Base-by-base conservation (phyloP, 2,329 filamentous ascomycete genomes). In the Xylariomycetidae sp. region DNA sequence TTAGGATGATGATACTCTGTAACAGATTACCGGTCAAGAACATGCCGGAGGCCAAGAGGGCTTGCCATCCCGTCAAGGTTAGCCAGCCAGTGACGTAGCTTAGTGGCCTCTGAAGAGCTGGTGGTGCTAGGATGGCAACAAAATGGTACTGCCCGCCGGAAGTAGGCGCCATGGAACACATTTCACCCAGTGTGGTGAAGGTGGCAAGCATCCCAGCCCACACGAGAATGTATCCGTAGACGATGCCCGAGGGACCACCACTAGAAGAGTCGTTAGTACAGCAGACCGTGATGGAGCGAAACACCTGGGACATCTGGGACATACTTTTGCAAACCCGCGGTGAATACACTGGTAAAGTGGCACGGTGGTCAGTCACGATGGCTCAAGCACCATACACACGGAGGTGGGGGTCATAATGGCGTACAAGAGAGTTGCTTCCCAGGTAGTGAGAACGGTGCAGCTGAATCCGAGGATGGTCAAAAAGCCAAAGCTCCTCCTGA, bases 91-190 rank as follows among this genome's bases (percentile, higher is more conserved):
- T 43, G 22, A 42, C 28, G 20, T 46, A 48, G 37, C 41, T 40
- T 13, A 43, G 35, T 16, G 46, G 42, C 20, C 40, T 43, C 15
- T 36, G 36, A 6, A 30, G 40, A 20, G 28, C 37, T 4, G 29
- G 29, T 5, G 43, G 44, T 12, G 40, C 38, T 19, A 47, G 22
- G 37, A 47, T 46, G 14, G 32, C 40, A 3, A 44, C 40, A 42
- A 40, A 47, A 19, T 46, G 42, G 25, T 47, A 46, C 15, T 47
- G 44, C 10, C 44, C 44, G 22, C 37, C 40, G 10, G 40, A 40
- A 2, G 40, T 47, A 7, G 43, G 44, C 3, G 44, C 44, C 35
- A 46, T 46, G 6, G 44, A 47, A 15, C 37, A 38, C n/a, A 47
- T 17, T 25, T 46, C 44, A 5, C 29, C 36, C 25, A 45, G 29